Base-by-base conservation (phyloP, 306 rosid genomes). In the Trifolium dubium region DNA sequence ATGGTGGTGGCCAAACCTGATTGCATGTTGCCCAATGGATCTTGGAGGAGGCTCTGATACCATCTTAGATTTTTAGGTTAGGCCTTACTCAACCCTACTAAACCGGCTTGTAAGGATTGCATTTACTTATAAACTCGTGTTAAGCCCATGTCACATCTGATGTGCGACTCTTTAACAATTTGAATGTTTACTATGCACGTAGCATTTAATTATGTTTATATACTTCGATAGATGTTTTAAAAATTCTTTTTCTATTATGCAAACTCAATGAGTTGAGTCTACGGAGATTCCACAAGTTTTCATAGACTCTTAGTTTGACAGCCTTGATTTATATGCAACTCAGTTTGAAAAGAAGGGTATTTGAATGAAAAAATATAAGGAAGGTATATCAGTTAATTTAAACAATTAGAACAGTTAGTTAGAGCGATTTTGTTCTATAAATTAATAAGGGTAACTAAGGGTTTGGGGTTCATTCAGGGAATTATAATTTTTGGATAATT, bases 381-480 rank as follows among this genome's bases (percentile, higher is more conserved):
- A 59, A 18, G 79, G 51, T 10, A 14, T 14, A 35, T 18, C 15
- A 49, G 55, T 64, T 50, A 35, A 49, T 74, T 41, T 55, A 51
- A 61, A 69, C 58, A 39, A 59, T 49, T 65, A 40, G 67, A 40
- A 32, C 54, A 56, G 18, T 67, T 76, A 13, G 60, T 56, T 54
- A 51, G 67, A 40, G 15, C 35, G 34, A 37, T 54, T 65, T 56
- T 44, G 68, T 34, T 75, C 19, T 9, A 54, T 75, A 40, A 64
- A 64, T 54, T 51, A 37, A 29, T 53, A n/a, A 10, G 44, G 67
- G 39, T 49, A 54, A 39, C 15, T 65, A 4, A 44, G 46, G 58
- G 69, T 56, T 2, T 18, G 51, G 37, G 62, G 15, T 41, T 30
- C 19, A 31, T 67, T 58, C 53, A 58, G 35, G 60, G 53, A 43